Evolutionary conservation across 257 asterid genomes (phyloP).

Genomic region (Capsicum chinense): DNA sequence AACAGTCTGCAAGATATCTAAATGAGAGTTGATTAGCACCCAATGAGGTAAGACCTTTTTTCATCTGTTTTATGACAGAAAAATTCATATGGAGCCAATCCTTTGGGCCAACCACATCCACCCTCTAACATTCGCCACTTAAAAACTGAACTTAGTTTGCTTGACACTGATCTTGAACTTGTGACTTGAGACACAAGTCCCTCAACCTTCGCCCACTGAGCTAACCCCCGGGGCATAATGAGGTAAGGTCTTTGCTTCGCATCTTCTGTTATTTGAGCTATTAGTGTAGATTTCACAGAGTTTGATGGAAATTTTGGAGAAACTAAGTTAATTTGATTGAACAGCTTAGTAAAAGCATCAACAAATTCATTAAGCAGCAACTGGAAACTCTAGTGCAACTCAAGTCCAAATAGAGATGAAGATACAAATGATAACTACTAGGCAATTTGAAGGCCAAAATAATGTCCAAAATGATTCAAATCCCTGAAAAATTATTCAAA

Average conservation of each 20-base stretch:
- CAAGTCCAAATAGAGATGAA: background rate
- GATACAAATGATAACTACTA: constrained; percentile 2
- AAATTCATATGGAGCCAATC: background rate
- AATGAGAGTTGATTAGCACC: background rate
- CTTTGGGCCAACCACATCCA: background rate
- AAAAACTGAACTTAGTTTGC: background rate
- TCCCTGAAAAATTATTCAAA: constrained; percentile 44
- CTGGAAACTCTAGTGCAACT: background rate
- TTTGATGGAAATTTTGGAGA: background rate
- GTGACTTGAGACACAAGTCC: background rate
- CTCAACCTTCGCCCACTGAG: too few relatives aligned
- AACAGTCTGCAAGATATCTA: background rate
- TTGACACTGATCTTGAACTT: background rate
- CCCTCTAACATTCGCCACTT: background rate
- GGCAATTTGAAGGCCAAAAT: constrained; percentile 43
- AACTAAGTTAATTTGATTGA: background rate
- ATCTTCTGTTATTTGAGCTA: background rate
- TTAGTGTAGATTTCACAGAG: background rate
- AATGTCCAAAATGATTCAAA: constrained; percentile 36
- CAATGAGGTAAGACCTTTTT: background rate
- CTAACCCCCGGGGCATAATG: background rate
- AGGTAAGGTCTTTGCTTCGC: background rate
- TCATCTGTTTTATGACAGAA: background rate
- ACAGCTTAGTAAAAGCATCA: background rate
- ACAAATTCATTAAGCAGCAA: background rate